These are phyloP conservation scores for Hymenoscyphus occultus DNA, from an alignment of 2,329 filamentous ascomycete species.

Conservation along the genomic window DNA sequence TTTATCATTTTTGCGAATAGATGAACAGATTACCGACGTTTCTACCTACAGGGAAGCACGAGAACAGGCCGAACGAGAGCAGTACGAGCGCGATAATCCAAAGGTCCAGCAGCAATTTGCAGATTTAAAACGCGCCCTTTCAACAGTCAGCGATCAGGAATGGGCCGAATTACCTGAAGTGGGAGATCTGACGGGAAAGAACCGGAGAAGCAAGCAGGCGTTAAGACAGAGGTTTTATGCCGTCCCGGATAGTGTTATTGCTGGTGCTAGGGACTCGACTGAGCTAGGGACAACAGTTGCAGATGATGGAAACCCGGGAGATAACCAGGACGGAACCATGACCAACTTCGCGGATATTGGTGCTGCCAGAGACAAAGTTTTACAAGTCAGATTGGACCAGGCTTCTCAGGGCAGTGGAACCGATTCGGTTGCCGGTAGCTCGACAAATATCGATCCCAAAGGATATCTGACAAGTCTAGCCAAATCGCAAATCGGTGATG, in stretches of 20 bases:
- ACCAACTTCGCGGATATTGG: conserved; percentile 98
- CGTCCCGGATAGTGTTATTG: conserved; percentile 92
- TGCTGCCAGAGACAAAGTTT: conserved; percentile 90
- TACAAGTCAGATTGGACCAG: conserved; percentile 90
- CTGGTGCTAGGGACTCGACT: conserved; percentile 74
- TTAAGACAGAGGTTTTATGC: conserved; percentile 86
- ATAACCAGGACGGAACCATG: conserved; percentile 74
- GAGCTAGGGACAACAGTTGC: conserved; percentile 87
- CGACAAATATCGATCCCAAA: conserved; percentile 90
- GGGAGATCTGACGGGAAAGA: conserved; percentile 93
- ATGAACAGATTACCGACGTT: conserved; percentile 77
- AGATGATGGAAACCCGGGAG: conserved; percentile 65
- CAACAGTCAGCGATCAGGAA: conserved; percentile 87
- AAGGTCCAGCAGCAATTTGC: conserved; percentile 98
- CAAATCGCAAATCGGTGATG: conserved; percentile 74
- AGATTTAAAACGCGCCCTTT: conserved; percentile 86
- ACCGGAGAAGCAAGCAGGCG: conserved; percentile 79
- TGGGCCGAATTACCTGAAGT: conserved; percentile 96
- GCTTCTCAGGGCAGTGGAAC: conserved; percentile 71
- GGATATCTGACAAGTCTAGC: conserved; percentile 92
- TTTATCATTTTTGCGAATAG: conserved; percentile 66
- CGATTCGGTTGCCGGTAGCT: conserved; percentile 70
- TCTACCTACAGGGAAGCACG: conserved; percentile 80
- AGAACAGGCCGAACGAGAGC: conserved; percentile 84
- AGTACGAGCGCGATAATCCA: conserved; percentile 95